These are phyloP conservation scores for Huntiella omanensis DNA, from an alignment of 2,329 filamentous ascomycete genomes.

Conservation along the genomic window DNA sequence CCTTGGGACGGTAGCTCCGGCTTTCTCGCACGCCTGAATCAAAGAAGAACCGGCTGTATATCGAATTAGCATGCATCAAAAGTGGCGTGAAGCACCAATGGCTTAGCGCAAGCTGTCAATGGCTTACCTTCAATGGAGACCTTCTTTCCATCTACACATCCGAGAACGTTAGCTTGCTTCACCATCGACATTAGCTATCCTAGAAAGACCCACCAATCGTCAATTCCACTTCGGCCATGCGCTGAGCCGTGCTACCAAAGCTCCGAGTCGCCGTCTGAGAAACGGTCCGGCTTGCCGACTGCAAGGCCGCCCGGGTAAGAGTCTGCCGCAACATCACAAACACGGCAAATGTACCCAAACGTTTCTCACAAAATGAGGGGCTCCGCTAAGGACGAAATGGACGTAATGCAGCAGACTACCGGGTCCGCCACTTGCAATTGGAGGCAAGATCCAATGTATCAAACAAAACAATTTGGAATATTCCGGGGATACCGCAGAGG, in stretches of 20 bases:
- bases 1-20: conserved; percentile 75
- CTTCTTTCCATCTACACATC: conserved; percentile 71
- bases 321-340: conserved; percentile 47
- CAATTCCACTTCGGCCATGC: conserved; percentile 85
- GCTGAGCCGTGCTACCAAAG: conserved; percentile 63
- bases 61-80: conserved; percentile 10
- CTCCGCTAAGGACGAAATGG: neutral
- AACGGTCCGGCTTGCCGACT: conserved; percentile 39
- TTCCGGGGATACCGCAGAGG: too few species aligned
- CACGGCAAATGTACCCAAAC: neutral
- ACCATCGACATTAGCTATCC: neutral
- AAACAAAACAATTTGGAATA: too few species aligned
- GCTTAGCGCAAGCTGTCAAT: conserved; percentile 12
- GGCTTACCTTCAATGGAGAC: conserved; percentile 82
- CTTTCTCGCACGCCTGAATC: conserved; percentile 98
- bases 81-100: conserved; percentile 4
- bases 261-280: conserved; percentile 42
- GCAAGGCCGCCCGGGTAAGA: conserved; percentile 49
- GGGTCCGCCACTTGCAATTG: too few species aligned
- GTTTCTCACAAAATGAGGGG: conserved; percentile 1
- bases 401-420: neutral
- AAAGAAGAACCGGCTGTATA: conserved; percentile 75
- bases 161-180: conserved; percentile 17
- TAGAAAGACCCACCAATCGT: conserved; percentile 51
- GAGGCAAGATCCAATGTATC: too few species aligned